phyloP scores from a whole-genome alignment of 768 basidiomycete species.

The Russula abietina region DNA sequence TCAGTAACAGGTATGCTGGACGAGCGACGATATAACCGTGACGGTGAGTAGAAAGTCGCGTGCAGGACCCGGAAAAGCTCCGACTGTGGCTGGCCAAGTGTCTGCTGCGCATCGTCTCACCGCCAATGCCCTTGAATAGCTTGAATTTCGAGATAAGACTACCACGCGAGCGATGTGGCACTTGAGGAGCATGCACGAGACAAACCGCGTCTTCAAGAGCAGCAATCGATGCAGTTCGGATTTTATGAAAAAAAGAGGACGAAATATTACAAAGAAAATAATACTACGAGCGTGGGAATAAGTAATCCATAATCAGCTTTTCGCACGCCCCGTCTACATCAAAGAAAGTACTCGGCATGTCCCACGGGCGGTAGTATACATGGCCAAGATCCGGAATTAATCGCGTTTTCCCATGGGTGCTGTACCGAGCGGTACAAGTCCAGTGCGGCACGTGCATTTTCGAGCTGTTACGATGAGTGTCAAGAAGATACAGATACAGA shows the following conservation, averaged over 20 bases:
- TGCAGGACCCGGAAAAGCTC: neutral
- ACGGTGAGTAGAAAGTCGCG: neutral
- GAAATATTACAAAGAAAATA: neutral
- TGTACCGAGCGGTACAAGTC: conserved; percentile 50
- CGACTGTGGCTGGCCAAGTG: neutral
- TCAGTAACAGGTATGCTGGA: neutral
- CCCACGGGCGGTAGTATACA: conserved; percentile 22
- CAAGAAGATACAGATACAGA: neutral
- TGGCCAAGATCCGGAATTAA: conserved; percentile 46
- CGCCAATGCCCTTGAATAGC: neutral
- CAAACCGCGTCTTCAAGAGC: too few species aligned
- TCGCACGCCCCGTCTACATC: conserved; percentile 1
- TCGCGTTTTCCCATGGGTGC: conserved; percentile 42
- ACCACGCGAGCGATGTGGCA: neutral
- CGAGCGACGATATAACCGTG: neutral
- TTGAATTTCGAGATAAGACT: neutral
- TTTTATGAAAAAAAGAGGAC: too few species aligned
- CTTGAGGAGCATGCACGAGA: conserved; percentile 1
- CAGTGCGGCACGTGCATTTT: conserved; percentile 44
- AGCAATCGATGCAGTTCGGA: too few species aligned
- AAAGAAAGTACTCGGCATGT: conserved; percentile 22
- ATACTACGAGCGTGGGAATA: neutral
- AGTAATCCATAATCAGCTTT: conserved; percentile 5
- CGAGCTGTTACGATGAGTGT: conserved; percentile 34
- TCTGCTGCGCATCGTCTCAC: neutral